Conservation (phyloP, 257 asterid genomes). For the Handroanthus guayacan region DNA sequence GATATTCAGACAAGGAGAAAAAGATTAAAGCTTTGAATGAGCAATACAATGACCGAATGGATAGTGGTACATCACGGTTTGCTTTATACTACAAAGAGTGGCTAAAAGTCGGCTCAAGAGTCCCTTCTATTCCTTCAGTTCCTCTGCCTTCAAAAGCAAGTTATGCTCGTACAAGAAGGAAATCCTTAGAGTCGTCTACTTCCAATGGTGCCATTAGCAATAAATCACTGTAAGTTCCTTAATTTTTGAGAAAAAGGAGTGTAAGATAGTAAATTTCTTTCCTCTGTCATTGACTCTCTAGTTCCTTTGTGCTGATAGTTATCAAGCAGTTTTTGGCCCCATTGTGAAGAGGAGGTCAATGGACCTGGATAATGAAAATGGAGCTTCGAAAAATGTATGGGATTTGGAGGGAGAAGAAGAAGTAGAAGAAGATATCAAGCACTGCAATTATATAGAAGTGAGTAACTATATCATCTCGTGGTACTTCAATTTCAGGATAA, state of each 20-base stretch:
- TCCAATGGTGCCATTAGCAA: constrained; percentile 47
- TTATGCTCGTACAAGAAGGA: constrained; percentile 54
- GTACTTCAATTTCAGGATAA: constrained; percentile 2
- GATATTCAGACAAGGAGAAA: constrained; percentile 44
- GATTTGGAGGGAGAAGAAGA: constrained; percentile 45
- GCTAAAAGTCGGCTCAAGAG: constrained; percentile 73
- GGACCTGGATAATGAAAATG: constrained; percentile 41
- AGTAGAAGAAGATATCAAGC: constrained; percentile 43
- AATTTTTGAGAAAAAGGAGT: too few relatives aligned
- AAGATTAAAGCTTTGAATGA: constrained; percentile 53
- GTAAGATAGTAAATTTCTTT: too few relatives aligned
- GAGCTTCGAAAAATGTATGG: constrained; percentile 43
- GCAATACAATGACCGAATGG: constrained; percentile 62
- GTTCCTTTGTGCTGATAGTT: constrained; percentile 44
- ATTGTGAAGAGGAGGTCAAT: constrained; percentile 46
- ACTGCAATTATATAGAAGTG: constrained; percentile 51
- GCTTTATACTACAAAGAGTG: constrained; percentile 77
- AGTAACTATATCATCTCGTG: constrained; percentile 40
- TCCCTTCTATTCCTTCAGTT: constrained; percentile 72
- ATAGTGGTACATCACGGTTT: constrained; percentile 65
- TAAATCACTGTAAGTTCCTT: constrained; percentile 64
- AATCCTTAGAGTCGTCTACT: constrained; percentile 55
- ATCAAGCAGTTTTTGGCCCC: constrained; percentile 69
- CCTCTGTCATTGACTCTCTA: neutral
- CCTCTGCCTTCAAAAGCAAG: constrained; percentile 60